Evolutionary conservation across 257 asterid species (phyloP), one percentile per base, ranked within the genome.

Genomic region (Ophiorrhiza pumila): DNA sequence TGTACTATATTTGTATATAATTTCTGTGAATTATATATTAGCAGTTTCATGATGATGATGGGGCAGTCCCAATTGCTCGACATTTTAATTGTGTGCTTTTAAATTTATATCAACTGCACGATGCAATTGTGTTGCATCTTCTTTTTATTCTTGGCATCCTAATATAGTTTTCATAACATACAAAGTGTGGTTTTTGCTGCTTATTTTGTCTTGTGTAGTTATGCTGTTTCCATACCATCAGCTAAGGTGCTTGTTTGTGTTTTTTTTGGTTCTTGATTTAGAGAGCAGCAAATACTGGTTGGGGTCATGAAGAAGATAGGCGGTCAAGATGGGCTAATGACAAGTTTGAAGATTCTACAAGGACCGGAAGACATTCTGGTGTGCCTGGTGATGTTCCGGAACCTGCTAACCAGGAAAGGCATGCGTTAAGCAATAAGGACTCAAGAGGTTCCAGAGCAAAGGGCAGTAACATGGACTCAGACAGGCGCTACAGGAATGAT

Each of bases 281-380:
- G 97, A 89, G 98, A 84, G 98, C 98, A 74, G 96, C 97, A 66
- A 89, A 93, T 80, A 89, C 98, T 0, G 98, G 98, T 32, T 91
- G 97, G 98, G 98, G 98, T 64, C 90, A 85, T n/a, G 80, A 87
- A 82, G 97, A 89, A 76, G 96, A 88, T 72, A 79, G 86, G 75
- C 86, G 18, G 13, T 76, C 90, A 47, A 88, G 66, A 75, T 81
- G 95, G 90, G 84, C 17, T 67, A 79, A 86, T 72, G 95, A 83
- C 76, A 80, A 79, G 72, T 79, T 81, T 71, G 87, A 83, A 32
- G 83, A 74, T 77, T 77, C 89, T 62, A 58, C n/a, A 69, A 81
- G 56, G 80, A 85, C 74, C 43, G 83, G 70, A 56, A 83, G 80
- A 68, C 74, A 68, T 53, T 56, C 83, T 45, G 81, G 66, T 29